Conservation (phyloP, 257 asterid species). For the Sherardia arvensis region DNA sequence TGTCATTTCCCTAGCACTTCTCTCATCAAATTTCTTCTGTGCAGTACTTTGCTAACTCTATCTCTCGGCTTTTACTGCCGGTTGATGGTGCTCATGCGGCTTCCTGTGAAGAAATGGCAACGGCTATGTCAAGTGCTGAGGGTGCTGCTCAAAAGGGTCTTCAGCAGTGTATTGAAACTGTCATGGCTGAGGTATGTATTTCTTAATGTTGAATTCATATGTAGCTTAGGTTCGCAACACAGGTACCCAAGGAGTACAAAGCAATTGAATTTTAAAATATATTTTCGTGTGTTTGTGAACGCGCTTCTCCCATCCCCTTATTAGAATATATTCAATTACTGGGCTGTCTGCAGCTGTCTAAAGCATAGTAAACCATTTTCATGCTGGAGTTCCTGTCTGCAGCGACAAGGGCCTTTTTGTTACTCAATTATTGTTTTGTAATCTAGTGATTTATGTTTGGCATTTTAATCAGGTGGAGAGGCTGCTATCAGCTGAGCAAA, state of each 20-base stretch:
- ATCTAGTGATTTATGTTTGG: conserved; percentile 4
- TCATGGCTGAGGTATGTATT: conserved; percentile 89
- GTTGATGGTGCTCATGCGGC: conserved; percentile 99
- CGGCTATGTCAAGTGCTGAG: conserved; percentile 95
- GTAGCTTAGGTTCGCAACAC: neutral
- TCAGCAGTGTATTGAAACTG: conserved; percentile 95
- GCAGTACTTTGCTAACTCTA: conserved; percentile 91
- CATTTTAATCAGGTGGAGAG: conserved; percentile 68
- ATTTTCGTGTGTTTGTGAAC: no score
- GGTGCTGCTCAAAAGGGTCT: conserved; percentile 98
- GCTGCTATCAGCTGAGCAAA: conserved; percentile 86
- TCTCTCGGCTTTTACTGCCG: conserved; percentile 84
- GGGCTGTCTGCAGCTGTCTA: neutral
- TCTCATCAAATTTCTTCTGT: conserved; percentile 12
- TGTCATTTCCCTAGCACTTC: conserved; percentile 1
- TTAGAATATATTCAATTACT: no score
- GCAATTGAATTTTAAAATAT: neutral
- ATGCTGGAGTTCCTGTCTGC: neutral
- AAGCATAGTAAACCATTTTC: neutral
- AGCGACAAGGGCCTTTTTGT: neutral
- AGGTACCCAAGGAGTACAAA: neutral
- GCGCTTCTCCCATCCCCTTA: no score
- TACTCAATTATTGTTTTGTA: neutral
- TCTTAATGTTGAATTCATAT: conserved; percentile 1
- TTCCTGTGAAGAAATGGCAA: conserved; percentile 94